Evolutionary conservation across 148 eudicot genomes (phyloP).

Genomic region (Rhododendron simsii): DNA sequence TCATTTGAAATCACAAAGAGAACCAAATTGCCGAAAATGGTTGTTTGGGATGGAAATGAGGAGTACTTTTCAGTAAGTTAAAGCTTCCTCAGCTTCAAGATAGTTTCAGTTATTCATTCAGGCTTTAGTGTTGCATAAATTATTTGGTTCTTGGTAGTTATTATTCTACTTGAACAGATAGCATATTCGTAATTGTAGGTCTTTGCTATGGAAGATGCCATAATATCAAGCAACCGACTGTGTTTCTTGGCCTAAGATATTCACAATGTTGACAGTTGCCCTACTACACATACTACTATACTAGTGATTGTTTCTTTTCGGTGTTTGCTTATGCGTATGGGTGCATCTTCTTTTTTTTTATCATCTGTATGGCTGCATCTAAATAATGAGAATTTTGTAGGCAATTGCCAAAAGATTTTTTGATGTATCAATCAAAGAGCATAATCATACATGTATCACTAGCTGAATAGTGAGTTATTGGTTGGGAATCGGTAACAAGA

Average conservation of each 20-base stretch:
- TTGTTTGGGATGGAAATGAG: slow-evolving; percentile 94
- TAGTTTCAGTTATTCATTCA: background rate
- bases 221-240: too few relatives aligned
- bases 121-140: background rate
- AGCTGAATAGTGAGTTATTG: background rate
- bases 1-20: slow-evolving; percentile 57
- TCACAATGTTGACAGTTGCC: background rate
- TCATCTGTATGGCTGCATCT: background rate
- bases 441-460: background rate
- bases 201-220: background rate
- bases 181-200: background rate
- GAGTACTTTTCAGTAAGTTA: slow-evolving; percentile 74
- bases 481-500: background rate
- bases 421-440: background rate
- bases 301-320: background rate
- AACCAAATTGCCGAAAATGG: slow-evolving; percentile 80
- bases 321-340: background rate
- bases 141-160: background rate
- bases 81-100: background rate
- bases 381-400: background rate
- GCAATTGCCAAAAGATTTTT: background rate
- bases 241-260: background rate
- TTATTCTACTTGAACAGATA: background rate
- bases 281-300: background rate
- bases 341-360: background rate